Percentiles rank a stretch among this genome's conserved stretches.
Conservation (phyloP, 768 basidiomycete species). For the Cystobasidium tubakii region DNA sequence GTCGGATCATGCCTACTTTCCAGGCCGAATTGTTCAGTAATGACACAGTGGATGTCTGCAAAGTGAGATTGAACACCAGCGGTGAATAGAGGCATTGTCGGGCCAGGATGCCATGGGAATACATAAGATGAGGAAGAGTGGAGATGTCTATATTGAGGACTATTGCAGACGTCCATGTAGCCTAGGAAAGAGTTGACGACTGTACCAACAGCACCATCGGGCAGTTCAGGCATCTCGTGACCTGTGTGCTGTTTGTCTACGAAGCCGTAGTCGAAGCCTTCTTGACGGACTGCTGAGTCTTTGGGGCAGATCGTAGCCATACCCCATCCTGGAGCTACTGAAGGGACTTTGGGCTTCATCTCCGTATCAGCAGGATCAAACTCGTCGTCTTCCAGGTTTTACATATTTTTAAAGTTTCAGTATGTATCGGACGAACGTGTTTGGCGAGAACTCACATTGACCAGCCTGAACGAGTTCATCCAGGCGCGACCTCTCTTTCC, state of each 20-base stretch:
- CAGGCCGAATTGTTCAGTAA: conserved; percentile 46
- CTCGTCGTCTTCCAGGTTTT: conserved; percentile 37
- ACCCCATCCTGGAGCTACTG: conserved; percentile 42
- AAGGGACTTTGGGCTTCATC: conserved; percentile 37
- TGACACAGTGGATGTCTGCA: conserved; percentile 46
- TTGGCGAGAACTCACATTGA: conserved; percentile 38
- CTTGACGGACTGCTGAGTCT: conserved; percentile 41
- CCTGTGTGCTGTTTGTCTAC: conserved; percentile 36
- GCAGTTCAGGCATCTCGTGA: conserved; percentile 35
- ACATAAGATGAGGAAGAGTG: conserved; percentile 45
- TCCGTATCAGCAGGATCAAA: conserved; percentile 38
- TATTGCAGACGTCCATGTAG: conserved; percentile 46
- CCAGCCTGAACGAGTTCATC: conserved; percentile 38
- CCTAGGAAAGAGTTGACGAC: conserved; percentile 39
- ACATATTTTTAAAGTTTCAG: not conserved
- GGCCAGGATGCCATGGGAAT: conserved; percentile 43
- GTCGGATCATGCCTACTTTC: conserved; percentile 44
- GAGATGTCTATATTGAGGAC: conserved; percentile 46
- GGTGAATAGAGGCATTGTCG: conserved; percentile 44
- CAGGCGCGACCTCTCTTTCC: conserved; percentile 43
- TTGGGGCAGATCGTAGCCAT: conserved; percentile 44
- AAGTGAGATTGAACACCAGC: conserved; percentile 44
- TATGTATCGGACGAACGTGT: not conserved
- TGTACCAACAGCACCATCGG: conserved; percentile 35
- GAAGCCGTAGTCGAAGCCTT: conserved; percentile 44